Conservation (phyloP, 805 yeast genomes). For the Yarrowia sp. region DNA sequence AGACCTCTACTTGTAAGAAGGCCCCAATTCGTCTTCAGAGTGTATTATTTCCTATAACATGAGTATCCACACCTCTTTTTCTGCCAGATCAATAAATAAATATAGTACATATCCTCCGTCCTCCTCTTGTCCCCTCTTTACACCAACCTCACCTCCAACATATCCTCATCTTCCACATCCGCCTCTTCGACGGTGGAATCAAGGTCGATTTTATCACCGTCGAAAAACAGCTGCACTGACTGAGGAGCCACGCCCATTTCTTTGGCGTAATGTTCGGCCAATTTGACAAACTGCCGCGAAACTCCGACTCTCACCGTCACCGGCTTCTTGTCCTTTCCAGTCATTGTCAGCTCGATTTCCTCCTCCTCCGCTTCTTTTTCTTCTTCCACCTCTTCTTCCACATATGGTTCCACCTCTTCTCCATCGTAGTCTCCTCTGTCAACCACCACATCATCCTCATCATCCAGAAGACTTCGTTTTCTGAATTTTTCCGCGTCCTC, state of each 20-base stretch:
- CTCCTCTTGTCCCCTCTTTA: background rate
- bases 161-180: conserved; percentile 25
- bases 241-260: background rate
- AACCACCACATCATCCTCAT: background rate
- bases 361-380: background rate
- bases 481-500: conserved; percentile 7
- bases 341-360: conserved; percentile 9
- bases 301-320: conserved; percentile 1
- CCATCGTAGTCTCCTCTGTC: background rate
- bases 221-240: conserved; percentile 15
- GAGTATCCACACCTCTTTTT: too few relatives aligned
- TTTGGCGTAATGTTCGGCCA: conserved; percentile 20
- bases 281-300: background rate
- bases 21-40: too few relatives aligned
- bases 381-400: background rate
- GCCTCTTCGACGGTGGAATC: background rate
- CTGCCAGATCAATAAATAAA: conserved; percentile 21
- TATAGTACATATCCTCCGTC: conserved; percentile 3
- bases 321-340: conserved; percentile 12
- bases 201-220: conserved; percentile 11
- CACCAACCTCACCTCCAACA: conserved; percentile 25
- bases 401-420: background rate
- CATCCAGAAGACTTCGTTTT: background rate
- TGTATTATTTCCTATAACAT: too few relatives aligned
- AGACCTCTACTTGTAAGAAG: too few relatives aligned